Conservation (phyloP, 208 protist species). For the Trypanosoma theileri region DNA sequence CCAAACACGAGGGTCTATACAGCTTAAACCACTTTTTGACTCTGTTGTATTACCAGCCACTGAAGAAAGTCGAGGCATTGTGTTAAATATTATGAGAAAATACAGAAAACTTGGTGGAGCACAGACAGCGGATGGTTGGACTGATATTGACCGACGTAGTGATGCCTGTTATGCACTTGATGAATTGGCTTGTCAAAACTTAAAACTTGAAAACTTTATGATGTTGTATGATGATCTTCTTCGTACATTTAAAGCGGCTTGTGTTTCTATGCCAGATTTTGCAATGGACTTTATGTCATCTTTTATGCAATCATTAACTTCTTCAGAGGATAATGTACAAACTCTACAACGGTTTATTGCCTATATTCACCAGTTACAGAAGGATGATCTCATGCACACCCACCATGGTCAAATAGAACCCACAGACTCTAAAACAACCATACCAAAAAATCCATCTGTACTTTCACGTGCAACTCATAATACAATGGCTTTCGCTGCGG, state of each 20-base stretch:
- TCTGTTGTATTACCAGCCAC: conserved; percentile 31
- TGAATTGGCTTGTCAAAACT: conserved; percentile 23
- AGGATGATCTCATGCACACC: conserved; percentile 26
- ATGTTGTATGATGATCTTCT: conserved; percentile 33
- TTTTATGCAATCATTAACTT: conserved; percentile 26
- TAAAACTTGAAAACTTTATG: conserved; percentile 29
- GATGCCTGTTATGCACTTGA: conserved; percentile 20
- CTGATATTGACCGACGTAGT: conserved; percentile 14
- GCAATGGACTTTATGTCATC: conserved; percentile 13
- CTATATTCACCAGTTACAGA: conserved; percentile 27
- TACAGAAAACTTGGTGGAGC: conserved; percentile 28
- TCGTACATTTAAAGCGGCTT: conserved; percentile 24
- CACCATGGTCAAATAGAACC: conserved; percentile 19
- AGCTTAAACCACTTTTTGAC: conserved; percentile 28
- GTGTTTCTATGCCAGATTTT: conserved; percentile 30
- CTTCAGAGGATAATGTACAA: conserved; percentile 17
- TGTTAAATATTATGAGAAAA: conserved; percentile 26
- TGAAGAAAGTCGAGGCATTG: conserved; percentile 23
- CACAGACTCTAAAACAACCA: conserved; percentile 5
- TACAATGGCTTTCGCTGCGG: conserved; percentile 2
- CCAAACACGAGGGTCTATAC: neutral
- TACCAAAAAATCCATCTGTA: neutral
- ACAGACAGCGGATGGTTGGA: conserved; percentile 21
- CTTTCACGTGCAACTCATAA: neutral
- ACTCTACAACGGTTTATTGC: conserved; percentile 18